These are phyloP conservation scores for Phalaenopsis hybrid DNA, from an alignment of 116 monocot species.

Conservation along the genomic window DNA sequence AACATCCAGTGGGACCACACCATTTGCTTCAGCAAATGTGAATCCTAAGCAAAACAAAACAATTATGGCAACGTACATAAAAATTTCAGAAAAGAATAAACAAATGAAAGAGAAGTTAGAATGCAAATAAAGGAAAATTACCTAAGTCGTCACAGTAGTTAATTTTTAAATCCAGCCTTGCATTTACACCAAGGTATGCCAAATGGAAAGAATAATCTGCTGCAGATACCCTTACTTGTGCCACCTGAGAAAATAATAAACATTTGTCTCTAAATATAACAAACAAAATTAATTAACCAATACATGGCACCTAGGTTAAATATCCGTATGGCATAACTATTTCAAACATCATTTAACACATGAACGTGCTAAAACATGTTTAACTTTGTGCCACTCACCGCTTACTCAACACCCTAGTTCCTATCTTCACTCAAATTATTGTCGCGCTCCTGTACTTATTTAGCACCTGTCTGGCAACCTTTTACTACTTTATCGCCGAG, in stretches of 20 bases:
- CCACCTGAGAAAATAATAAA: slow-evolving; percentile 38
- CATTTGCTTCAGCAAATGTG: slow-evolving; percentile 76
- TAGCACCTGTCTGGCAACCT: no score
- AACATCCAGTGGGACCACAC: slow-evolving; percentile 52
- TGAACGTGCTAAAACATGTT: no score
- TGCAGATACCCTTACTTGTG: slow-evolving; percentile 60
- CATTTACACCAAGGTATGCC: slow-evolving; percentile 44
- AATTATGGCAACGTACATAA: background rate
- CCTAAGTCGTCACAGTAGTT: slow-evolving; percentile 75
- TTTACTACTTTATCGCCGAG: no score
- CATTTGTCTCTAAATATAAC: background rate
- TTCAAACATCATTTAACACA: background rate
- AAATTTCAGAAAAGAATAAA: background rate
- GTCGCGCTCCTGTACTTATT: no score
- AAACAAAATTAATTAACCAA: background rate
- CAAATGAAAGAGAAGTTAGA: background rate
- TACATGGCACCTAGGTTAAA: background rate
- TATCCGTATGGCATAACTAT: background rate
- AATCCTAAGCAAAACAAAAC: slow-evolving; percentile 44
- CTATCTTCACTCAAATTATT: no score
- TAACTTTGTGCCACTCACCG: no score
- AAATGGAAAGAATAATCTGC: slow-evolving; percentile 35
- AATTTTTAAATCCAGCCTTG: slow-evolving; percentile 52
- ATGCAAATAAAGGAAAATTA: slow-evolving; percentile 11
- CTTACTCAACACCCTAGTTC: no score